These are phyloP conservation scores for Thielaviopsis ethacetica DNA, from an alignment of 2,329 filamentous ascomycete species.

Conservation along the genomic window DNA sequence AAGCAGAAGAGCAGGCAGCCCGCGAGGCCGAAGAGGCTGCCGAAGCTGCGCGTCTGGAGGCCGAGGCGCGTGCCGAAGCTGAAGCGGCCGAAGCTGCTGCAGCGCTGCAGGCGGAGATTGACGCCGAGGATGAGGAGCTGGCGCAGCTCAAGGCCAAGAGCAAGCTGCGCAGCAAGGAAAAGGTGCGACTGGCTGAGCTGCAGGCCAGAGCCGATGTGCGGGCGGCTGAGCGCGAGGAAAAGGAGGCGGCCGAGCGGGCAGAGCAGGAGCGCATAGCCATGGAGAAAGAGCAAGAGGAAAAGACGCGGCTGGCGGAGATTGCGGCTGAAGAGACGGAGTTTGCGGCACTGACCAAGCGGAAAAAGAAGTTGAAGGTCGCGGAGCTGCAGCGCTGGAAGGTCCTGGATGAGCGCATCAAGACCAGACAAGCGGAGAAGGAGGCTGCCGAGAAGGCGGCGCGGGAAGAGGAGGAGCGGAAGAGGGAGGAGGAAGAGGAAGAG, in stretches of 20 bases:
- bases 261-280: conserved; percentile 7
- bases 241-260: conserved; percentile 14
- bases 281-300: not conserved
- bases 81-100: conserved; percentile 14
- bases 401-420: conserved; percentile 21
- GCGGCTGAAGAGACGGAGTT: conserved; percentile 21
- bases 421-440: conserved; percentile 23
- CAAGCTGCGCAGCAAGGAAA: conserved; percentile 2
- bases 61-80: conserved; percentile 13
- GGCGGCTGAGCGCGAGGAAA: conserved; percentile 15
- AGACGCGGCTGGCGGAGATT: not conserved
- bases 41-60: conserved; percentile 15
- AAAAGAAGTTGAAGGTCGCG: conserved; percentile 30
- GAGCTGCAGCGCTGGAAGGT: conserved; percentile 28
- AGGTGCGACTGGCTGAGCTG: conserved; percentile 2
- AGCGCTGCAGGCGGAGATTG: conserved; percentile 5
- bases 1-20: conserved; percentile 15
- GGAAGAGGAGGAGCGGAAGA: conserved; percentile 18
- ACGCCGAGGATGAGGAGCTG: conserved; percentile 3
- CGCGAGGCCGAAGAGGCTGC: conserved; percentile 9
- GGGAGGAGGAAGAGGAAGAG: conserved; percentile 15
- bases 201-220: conserved; percentile 11
- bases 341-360: conserved; percentile 28
- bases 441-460: not conserved
- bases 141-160: conserved; percentile 1